These are phyloP conservation scores for Colletotrichum sp. DNA, from an alignment of 2,329 filamentous ascomycete genomes.

Conservation along the genomic window DNA sequence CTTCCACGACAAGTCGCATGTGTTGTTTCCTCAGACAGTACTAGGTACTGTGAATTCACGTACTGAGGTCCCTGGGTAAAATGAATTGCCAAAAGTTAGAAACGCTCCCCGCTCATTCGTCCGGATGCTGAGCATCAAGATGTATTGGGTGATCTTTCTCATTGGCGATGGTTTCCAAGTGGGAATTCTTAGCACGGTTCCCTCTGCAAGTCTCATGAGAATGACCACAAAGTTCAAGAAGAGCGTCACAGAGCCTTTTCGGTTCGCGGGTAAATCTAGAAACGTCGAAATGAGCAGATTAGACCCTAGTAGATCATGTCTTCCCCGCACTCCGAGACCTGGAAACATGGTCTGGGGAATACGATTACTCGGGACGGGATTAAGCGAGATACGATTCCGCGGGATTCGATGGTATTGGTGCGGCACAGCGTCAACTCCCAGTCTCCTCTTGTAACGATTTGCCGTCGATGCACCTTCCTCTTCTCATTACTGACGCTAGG, in stretches of 20 bases:
- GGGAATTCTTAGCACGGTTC: background rate
- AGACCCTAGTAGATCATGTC: background rate
- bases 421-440: background rate
- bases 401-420: background rate
- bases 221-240: background rate
- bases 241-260: background rate
- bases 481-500: accelerated
- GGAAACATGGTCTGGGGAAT: background rate
- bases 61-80: background rate
- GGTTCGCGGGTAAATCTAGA: background rate
- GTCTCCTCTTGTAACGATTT: background rate
- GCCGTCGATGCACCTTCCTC: background rate
- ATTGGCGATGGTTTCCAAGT: background rate
- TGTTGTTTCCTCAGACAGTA: background rate
- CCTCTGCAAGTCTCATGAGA: background rate
- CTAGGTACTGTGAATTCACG: background rate
- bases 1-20: background rate
- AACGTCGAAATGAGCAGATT: background rate
- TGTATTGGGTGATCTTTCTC: background rate
- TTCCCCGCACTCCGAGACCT: background rate
- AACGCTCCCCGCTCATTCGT: background rate
- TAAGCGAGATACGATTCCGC: background rate
- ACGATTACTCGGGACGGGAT: background rate
- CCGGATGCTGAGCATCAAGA: background rate
- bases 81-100: background rate